Conservation (phyloP, 164 flowering plant genomes). For the Dillenia suffruticosa region DNA sequence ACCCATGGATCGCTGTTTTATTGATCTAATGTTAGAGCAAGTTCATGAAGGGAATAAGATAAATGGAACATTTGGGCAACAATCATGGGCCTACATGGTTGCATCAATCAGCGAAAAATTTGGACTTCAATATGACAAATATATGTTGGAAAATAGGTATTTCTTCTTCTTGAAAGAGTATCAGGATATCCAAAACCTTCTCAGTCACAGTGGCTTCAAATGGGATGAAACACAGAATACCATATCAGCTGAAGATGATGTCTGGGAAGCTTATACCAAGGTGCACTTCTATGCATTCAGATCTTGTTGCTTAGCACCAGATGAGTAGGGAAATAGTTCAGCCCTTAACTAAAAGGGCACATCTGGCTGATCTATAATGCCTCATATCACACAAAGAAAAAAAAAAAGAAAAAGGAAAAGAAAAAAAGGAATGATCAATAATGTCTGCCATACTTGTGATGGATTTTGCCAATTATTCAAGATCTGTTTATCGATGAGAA, state of each 20-base stretch:
- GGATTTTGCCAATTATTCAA: too few species aligned
- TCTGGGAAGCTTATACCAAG: constrained; percentile 46
- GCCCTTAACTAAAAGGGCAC: too few species aligned
- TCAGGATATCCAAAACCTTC: constrained; percentile 29
- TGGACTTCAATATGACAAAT: constrained; percentile 24
- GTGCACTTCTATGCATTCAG: constrained; percentile 8
- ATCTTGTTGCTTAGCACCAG: neutral
- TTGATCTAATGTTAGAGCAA: constrained; percentile 38
- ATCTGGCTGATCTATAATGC: too few species aligned
- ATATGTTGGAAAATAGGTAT: constrained; percentile 28
- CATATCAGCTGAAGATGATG: constrained; percentile 25
- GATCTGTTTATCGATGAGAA: too few species aligned
- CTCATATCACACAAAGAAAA: too few species aligned
- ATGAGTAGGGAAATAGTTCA: too few species aligned
- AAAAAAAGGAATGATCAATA: too few species aligned
- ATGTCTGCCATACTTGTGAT: too few species aligned
- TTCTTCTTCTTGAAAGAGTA: constrained; percentile 29
- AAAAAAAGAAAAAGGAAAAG: too few species aligned
- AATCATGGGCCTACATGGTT: constrained; percentile 32
- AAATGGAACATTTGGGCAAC: constrained; percentile 20
- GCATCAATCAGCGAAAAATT: constrained; percentile 30
- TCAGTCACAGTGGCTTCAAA: constrained; percentile 29
- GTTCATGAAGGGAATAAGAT: constrained; percentile 23
- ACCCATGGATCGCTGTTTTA: constrained; percentile 28
- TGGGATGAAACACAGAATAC: constrained; percentile 39